These are phyloP conservation scores for Syncephalastrum monosporum DNA, from an alignment of 371 early-diverging fungal genomes.

Conservation along the genomic window DNA sequence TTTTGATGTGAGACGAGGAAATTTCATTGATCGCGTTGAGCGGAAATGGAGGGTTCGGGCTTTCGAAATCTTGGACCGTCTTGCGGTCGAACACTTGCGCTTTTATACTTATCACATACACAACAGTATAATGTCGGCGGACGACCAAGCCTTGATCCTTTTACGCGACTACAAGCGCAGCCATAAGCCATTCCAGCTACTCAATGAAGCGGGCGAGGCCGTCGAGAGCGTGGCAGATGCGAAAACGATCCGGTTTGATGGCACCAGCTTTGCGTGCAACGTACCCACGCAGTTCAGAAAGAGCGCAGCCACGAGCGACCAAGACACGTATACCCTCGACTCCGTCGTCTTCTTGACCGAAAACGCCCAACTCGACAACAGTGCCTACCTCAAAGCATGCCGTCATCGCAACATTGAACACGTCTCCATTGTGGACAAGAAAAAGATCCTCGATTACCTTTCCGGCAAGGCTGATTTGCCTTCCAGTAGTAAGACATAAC, in stretches of 20 bases:
- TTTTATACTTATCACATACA: too few relatives aligned
- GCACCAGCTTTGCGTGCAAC: conserved; percentile 54
- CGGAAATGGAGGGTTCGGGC: too few relatives aligned
- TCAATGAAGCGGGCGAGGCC: conserved; percentile 40
- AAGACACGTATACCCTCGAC: conserved; percentile 70
- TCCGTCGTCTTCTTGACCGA: conserved; percentile 75
- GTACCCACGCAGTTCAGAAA: conserved; percentile 62
- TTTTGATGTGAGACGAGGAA: too few relatives aligned
- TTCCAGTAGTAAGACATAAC: too few relatives aligned
- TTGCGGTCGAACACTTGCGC: too few relatives aligned
- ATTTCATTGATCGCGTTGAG: too few relatives aligned
- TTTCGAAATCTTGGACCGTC: too few relatives aligned
- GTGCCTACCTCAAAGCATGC: conserved; percentile 72
- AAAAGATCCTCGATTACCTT: conserved; percentile 71
- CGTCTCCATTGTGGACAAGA: conserved; percentile 74
- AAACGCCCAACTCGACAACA: conserved; percentile 63
- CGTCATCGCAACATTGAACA: conserved; percentile 59
- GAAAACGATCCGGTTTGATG: conserved; percentile 53
- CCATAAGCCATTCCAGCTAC: conserved; percentile 51
- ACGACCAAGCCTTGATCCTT: conserved; percentile 13
- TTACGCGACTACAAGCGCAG: conserved; percentile 63
- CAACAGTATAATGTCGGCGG: too few relatives aligned
- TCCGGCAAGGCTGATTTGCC: conserved; percentile 60
- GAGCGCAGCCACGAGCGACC: conserved; percentile 39
- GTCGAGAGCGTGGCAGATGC: conserved; percentile 59